Percentiles rank a stretch among this genome's conserved stretches.
Conservation (phyloP, 2,329 filamentous ascomycete species). For the Clarireedia monteithiana region DNA sequence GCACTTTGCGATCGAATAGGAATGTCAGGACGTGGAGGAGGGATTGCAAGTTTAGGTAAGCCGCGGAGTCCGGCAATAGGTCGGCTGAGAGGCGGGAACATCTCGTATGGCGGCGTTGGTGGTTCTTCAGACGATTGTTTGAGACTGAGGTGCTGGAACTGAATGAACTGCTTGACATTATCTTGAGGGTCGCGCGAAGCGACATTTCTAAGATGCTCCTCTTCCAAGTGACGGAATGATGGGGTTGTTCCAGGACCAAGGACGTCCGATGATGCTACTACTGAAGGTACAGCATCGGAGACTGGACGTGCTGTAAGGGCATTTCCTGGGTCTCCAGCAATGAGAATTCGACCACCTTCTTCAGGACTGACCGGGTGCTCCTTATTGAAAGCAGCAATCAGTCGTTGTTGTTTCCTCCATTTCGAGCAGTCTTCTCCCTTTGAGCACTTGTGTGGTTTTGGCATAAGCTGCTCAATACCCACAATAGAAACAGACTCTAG, state of each 20-base stretch:
- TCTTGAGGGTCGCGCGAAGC: conserved; percentile 77
- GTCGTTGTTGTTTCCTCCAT: conserved; percentile 71
- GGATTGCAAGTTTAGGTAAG: conserved; percentile 57
- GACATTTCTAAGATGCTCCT: conserved; percentile 62
- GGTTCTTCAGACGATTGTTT: conserved; percentile 44
- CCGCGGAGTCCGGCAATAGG: conserved; percentile 49
- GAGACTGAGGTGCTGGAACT: conserved; percentile 65
- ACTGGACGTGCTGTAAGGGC: conserved; percentile 60
- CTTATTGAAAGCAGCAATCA: conserved; percentile 66
- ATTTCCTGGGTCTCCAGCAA: conserved; percentile 74
- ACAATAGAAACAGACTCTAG: conserved; percentile 85
- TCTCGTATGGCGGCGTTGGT: conserved; percentile 62
- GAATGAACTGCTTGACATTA: conserved; percentile 85
- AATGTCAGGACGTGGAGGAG: conserved; percentile 29
- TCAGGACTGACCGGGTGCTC: conserved; percentile 58
- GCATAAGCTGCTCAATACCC: conserved; percentile 81
- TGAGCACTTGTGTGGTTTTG: conserved; percentile 74
- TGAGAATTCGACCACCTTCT: conserved; percentile 59
- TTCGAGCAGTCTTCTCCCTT: conserved; percentile 84
- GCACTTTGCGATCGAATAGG: conserved; percentile 27
- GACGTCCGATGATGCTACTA: conserved; percentile 86
- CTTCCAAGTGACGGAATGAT: conserved; percentile 62
- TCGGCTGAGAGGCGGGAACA: conserved; percentile 38
- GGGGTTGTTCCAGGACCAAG: conserved; percentile 63
- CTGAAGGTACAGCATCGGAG: conserved; percentile 70